phyloP scores from a whole-genome alignment of 352 stramenopile species.

The Phytopythium delawarense region DNA sequence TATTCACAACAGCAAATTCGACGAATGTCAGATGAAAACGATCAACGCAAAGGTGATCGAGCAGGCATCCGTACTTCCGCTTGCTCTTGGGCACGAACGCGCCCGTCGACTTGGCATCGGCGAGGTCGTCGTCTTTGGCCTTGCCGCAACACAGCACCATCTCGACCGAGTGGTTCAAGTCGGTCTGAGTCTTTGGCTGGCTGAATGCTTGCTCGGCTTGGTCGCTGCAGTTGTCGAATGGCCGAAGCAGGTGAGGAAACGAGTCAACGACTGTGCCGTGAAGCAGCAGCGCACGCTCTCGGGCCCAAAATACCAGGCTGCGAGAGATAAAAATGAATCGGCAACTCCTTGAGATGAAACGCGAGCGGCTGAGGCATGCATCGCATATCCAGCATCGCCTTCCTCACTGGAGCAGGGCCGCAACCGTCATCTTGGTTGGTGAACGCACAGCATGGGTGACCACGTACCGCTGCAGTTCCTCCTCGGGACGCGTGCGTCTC shows the following conservation, averaged over 20 bases:
- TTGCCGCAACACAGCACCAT: constrained; percentile 16
- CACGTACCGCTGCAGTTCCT: constrained; percentile 70
- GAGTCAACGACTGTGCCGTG: neutral
- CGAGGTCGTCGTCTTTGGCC: constrained; percentile 7
- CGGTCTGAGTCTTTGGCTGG: neutral
- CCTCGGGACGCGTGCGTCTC: constrained; percentile 37
- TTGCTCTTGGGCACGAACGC: constrained; percentile 26
- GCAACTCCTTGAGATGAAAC: neutral
- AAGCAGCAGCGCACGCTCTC: neutral
- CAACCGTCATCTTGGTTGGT: neutral
- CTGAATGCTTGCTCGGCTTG: neutral
- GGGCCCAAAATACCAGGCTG: neutral
- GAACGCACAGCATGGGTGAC: constrained; percentile 29
- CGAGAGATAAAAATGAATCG: neutral
- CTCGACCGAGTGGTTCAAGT: neutral
- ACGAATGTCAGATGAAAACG: neutral
- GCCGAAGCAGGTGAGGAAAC: neutral
- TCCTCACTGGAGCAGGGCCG: neutral
- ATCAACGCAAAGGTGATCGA: neutral
- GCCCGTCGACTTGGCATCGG: constrained; percentile 10
- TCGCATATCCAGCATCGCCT: neutral
- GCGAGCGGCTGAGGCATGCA: neutral
- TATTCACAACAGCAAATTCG: constrained; percentile 5
- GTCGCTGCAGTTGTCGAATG: constrained; percentile 1
- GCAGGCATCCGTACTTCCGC: constrained; percentile 17